Conservation (phyloP, 805 yeast genomes). For the Millerago galiae region DNA sequence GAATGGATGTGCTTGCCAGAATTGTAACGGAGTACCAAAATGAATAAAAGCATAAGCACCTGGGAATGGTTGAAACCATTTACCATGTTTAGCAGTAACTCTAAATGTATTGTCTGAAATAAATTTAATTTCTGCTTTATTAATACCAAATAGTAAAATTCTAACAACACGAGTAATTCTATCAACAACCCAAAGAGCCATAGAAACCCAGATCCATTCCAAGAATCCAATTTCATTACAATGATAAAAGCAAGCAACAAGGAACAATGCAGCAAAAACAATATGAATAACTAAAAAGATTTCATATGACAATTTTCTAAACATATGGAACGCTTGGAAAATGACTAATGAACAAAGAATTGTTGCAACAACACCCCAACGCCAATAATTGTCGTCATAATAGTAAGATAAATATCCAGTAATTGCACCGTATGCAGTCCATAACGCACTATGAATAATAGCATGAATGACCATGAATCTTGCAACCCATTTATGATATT, state of each 20-base stretch:
- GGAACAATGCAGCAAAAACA: conserved; percentile 44
- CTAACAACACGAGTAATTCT: conserved; percentile 39
- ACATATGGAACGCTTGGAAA: conserved; percentile 42
- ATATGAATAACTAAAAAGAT: conserved; percentile 54
- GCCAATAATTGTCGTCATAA: neutral
- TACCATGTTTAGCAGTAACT: neutral
- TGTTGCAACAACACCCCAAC: neutral
- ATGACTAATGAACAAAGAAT: conserved; percentile 31
- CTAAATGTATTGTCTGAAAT: conserved; percentile 21
- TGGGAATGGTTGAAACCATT: conserved; percentile 25
- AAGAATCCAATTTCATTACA: conserved; percentile 23
- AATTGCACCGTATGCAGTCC: neutral
- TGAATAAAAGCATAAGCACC: conserved; percentile 50
- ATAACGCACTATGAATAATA: neutral
- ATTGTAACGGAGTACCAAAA: conserved; percentile 40
- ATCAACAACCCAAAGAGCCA: conserved; percentile 25
- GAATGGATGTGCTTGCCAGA: conserved; percentile 71
- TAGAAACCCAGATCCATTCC: conserved; percentile 38
- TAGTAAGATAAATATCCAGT: neutral
- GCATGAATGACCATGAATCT: conserved; percentile 33
- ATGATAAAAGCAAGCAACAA: conserved; percentile 55
- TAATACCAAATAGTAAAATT: conserved; percentile 14
- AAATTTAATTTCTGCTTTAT: conserved; percentile 10
- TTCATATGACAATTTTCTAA: conserved; percentile 56
- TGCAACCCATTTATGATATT: conserved; percentile 61